Evolutionary conservation across 2,329 filamentous ascomycete genomes (phyloP).

Genomic region (Fusarium gaditjirri): DNA sequence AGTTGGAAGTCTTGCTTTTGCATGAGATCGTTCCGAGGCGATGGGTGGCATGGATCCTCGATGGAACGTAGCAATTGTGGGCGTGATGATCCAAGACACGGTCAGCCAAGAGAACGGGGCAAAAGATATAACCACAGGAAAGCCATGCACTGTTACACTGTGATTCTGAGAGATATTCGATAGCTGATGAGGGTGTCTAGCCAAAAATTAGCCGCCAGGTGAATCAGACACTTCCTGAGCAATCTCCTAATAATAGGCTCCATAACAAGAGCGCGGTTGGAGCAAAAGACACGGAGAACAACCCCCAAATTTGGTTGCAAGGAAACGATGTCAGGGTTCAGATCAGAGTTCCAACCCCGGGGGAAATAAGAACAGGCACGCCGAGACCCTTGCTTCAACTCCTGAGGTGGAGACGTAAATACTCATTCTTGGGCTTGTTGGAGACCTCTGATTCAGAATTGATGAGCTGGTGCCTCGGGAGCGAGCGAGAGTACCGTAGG

Average conservation of each 20-base stretch:
- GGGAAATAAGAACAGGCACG: background rate
- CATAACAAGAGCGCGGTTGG: constrained; percentile 1
- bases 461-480: background rate
- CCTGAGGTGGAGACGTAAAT: background rate
- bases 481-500: background rate
- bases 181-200: background rate
- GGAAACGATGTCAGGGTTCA: constrained; percentile 6
- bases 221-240: constrained; percentile 2
- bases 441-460: constrained; percentile 3
- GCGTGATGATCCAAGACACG: constrained; percentile 5
- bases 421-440: constrained; percentile 3
- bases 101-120: constrained; percentile 14
- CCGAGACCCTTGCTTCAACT: constrained; percentile 8
- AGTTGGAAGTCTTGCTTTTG: background rate
- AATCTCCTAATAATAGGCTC: background rate
- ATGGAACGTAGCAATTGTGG: constrained; percentile 15
- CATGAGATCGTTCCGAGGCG: constrained; percentile 7
- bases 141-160: background rate
- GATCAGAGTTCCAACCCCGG: constrained; percentile 4
- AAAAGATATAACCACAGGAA: constrained; percentile 18
- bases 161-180: background rate
- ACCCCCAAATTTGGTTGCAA: constrained; percentile 5
- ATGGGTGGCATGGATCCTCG: constrained; percentile 8
- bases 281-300: constrained; percentile 6
- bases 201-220: constrained; percentile 11